These are phyloP conservation scores for Waltiozyma sp. DNA, from an alignment of 1,139 yeast genomes.

Conservation along the genomic window DNA sequence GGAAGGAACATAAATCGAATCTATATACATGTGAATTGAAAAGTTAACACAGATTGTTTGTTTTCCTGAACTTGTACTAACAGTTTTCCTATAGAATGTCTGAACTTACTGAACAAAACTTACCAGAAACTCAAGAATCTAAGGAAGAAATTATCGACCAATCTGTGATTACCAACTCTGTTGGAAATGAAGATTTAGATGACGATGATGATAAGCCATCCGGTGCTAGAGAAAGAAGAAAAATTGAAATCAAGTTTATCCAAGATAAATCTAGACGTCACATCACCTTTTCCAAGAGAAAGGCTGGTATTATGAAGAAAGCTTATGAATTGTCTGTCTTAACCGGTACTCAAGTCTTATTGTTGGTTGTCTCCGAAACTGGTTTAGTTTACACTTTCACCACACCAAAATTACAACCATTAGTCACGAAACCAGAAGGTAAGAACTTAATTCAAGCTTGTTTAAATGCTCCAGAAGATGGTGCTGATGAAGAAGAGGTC, in stretches of 20 bases:
- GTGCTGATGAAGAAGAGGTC: slow-evolving; percentile 46
- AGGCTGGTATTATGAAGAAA: slow-evolving; percentile 97
- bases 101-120: slow-evolving; percentile 15
- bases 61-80: too few relatives aligned
- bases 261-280: slow-evolving; percentile 97
- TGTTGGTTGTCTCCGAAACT: slow-evolving; percentile 91
- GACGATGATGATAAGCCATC: slow-evolving; percentile 69
- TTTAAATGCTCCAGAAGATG: slow-evolving; percentile 82
- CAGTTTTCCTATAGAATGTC: slow-evolving; percentile 9
- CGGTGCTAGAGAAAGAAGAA: slow-evolving; percentile 75
- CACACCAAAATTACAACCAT: slow-evolving; percentile 94
- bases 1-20: too few relatives aligned
- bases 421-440: slow-evolving; percentile 95
- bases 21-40: too few relatives aligned
- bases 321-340: slow-evolving; percentile 93
- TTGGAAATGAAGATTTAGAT: slow-evolving; percentile 29
- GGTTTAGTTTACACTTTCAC: slow-evolving; percentile 98
- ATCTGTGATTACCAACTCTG: slow-evolving; percentile 6
- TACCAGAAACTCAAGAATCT: slow-evolving; percentile 8
- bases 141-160: slow-evolving; percentile 15
- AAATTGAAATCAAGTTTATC: slow-evolving; percentile 92
- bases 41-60: too few relatives aligned
- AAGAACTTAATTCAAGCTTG: slow-evolving; percentile 95
- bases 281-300: slow-evolving; percentile 92
- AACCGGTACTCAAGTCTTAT: slow-evolving; percentile 92